Base-by-base conservation (phyloP, 2,329 filamentous ascomycete species). In the Rhynchosporium secalis region DNA sequence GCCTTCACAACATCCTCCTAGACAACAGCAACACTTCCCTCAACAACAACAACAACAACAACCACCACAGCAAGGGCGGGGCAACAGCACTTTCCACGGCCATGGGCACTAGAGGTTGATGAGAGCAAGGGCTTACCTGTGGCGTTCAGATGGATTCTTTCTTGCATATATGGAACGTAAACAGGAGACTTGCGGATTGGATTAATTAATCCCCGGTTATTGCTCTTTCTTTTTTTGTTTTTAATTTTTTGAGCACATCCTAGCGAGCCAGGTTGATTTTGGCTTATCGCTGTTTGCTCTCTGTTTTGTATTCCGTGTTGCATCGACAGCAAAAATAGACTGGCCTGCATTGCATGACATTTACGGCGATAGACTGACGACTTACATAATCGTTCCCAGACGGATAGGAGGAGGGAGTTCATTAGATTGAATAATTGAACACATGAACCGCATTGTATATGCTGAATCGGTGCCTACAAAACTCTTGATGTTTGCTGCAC, bases 1-100 rank as follows among this genome's bases (percentile, higher is more conserved):
- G 49, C 56, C 65, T 3, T 66, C 62, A 33, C 63, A 67, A 54
- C 63, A 62, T 33, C 62, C 61, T n/a, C 65, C 62, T 58, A 56
- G 60, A 57, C 61, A 62, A n/a, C 66, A 67, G 52, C 54, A 62
- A 13, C 58, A 61, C 20, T 56, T 58, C 52, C 61, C 58, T 33
- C 63, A 60, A 49, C 60, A 64, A 38, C 63, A 67, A 47, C 65
- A 20, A 38, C 63, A 60, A 49, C 60, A 64, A 38, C 63, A 67
- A 47, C 65, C 66, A 47, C 62, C 63, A 58, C 55, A 54, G 2
- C 66, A 68, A 48, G 66, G 60, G 3, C 54, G 60, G 13, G 65
- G 62, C 43, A 62, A 64, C 54, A 58, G 56, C 20, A 41, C 62
- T 45, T 66, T 59, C 63, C 62, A 63, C 29, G 66, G 64, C 57